A percentile compares a stretch with the other conserved stretches of the same genome.
phyloP scores from a whole-genome alignment of 148 eudicot genomes.

The Camellia sinensis region DNA sequence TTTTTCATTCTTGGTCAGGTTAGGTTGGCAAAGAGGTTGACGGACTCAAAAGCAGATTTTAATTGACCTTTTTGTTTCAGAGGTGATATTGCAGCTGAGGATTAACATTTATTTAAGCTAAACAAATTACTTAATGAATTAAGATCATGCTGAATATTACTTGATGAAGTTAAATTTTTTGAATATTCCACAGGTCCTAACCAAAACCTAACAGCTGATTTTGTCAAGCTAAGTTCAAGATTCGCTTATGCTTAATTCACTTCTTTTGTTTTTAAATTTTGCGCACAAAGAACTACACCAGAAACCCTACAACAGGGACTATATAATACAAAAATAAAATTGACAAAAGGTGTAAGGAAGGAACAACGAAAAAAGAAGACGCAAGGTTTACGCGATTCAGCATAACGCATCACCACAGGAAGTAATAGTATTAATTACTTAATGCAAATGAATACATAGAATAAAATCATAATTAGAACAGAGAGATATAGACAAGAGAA shows the following conservation, averaged over 20 bases:
- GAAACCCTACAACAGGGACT: background rate
- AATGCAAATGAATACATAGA: no score
- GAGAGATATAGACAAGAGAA: background rate
- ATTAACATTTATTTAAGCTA: background rate
- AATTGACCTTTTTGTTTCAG: background rate
- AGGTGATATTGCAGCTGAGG: background rate
- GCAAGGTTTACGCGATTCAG: background rate
- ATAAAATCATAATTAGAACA: background rate
- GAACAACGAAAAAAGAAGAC: background rate
- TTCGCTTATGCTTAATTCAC: background rate
- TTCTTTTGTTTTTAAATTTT: background rate
- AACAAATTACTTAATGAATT: background rate
- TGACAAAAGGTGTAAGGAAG: no score
- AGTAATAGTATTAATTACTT: background rate
- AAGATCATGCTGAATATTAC: background rate
- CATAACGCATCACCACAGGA: background rate
- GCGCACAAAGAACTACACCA: background rate
- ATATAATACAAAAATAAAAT: no score
- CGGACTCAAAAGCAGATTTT: background rate
- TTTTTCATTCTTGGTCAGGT: background rate
- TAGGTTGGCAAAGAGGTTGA: background rate
- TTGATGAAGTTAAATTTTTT: background rate
- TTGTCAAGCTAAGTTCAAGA: background rate
- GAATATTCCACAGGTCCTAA: background rate
- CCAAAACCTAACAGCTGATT: slow-evolving; percentile 2